These are phyloP conservation scores for Coemansia sp. DNA, from an alignment of 192 early-diverging fungal genomes.

Conservation along the genomic window DNA sequence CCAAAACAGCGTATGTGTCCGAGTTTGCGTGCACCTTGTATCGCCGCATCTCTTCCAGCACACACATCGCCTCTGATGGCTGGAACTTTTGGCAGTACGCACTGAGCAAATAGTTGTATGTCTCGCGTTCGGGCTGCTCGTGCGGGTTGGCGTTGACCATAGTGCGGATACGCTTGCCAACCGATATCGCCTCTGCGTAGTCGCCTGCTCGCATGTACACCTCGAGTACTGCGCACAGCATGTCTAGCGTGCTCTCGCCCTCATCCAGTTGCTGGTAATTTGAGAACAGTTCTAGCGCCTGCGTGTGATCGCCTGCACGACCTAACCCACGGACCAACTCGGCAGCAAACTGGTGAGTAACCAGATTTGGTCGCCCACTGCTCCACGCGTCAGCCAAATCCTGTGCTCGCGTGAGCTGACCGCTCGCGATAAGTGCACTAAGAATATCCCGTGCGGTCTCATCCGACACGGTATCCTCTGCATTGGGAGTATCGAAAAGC, in stretches of 20 bases:
- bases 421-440: conserved; percentile 19
- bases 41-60: conserved; percentile 53
- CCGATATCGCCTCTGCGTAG: conserved; percentile 46
- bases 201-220: conserved; percentile 46
- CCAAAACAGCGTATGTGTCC: conserved; percentile 37
- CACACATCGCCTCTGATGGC: conserved; percentile 35
- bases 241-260: conserved; percentile 20
- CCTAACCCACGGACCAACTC: conserved; percentile 29
- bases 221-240: conserved; percentile 34
- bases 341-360: conserved; percentile 20
- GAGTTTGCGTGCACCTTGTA: conserved; percentile 31
- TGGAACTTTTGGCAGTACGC: conserved; percentile 37
- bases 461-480: conserved; percentile 16
- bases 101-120: conserved; percentile 37
- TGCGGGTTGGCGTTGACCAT: conserved; percentile 13
- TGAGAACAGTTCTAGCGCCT: conserved; percentile 42
- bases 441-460: conserved; percentile 25
- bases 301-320: conserved; percentile 8
- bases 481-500: conserved; percentile 8
- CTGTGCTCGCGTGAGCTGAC: conserved; percentile 31
- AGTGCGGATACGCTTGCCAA: conserved; percentile 42
- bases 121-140: conserved; percentile 15
- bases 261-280: conserved; percentile 22
- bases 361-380: conserved; percentile 17
- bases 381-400: conserved; percentile 33